Evolutionary conservation across 257 asterid genomes (phyloP).

Genomic region (Ballota nigra): DNA sequence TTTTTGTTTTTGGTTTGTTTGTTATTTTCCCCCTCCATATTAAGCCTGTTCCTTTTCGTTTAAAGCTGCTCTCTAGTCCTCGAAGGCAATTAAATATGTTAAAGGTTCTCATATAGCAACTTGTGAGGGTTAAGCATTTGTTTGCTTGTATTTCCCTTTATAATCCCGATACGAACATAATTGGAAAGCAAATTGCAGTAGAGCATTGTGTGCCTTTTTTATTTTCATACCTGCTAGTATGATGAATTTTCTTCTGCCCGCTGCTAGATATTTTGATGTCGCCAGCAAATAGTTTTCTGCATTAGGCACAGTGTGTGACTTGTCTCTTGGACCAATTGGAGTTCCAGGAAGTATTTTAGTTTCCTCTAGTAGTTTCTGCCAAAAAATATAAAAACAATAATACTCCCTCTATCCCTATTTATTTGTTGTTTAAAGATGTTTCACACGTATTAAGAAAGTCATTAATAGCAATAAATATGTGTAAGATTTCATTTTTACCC

Average conservation of each 20-base stretch:
- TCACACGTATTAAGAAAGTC: too few relatives aligned
- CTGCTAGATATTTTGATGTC: neutral
- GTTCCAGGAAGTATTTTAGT: neutral
- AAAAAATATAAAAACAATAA: neutral
- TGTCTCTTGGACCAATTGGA: neutral
- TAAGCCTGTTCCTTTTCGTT: neutral
- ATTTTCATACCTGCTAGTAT: neutral
- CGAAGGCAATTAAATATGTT: slow-evolving; percentile 2
- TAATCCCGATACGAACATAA: neutral
- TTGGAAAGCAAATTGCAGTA: neutral
- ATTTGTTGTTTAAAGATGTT: too few relatives aligned
- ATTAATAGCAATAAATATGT: too few relatives aligned
- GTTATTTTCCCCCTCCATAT: neutral
- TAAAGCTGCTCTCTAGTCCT: neutral
- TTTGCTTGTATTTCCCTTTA: slow-evolving; percentile 7
- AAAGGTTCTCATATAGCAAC: slow-evolving; percentile 5
- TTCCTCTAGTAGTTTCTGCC: neutral
- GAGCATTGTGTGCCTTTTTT: neutral
- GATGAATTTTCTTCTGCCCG: neutral
- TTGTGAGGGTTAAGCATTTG: slow-evolving; percentile 13
- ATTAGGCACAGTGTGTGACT: neutral
- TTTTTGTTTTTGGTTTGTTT: neutral
- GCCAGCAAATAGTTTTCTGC: neutral
- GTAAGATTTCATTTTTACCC: too few relatives aligned
- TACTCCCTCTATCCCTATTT: too few relatives aligned